Conservation (phyloP, 2,329 filamentous ascomycete genomes). For the Aureobasidium sp. region DNA sequence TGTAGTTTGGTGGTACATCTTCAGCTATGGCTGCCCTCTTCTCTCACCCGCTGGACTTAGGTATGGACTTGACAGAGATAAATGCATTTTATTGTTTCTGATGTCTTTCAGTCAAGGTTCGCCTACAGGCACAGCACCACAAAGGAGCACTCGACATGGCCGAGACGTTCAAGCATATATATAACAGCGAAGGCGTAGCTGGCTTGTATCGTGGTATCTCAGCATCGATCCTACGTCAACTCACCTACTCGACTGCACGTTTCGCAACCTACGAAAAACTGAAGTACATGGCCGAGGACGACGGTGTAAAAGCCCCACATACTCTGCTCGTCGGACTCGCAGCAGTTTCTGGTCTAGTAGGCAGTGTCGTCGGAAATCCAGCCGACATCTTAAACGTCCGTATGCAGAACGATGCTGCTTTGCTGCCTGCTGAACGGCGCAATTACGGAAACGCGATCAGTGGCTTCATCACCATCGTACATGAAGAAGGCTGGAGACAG, state of each 20-base stretch:
- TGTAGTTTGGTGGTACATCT: slow-evolving; percentile 93
- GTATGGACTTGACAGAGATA: slow-evolving; percentile 45
- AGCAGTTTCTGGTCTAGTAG: slow-evolving; percentile 74
- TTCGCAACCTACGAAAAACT: slow-evolving; percentile 96
- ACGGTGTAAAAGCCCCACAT: slow-evolving; percentile 54
- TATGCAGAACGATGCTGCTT: slow-evolving; percentile 88
- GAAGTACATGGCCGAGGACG: slow-evolving; percentile 59
- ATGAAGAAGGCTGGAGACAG: slow-evolving; percentile 63
- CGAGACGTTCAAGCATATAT: slow-evolving; percentile 76
- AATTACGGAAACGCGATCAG: slow-evolving; percentile 88
- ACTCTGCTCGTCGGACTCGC: slow-evolving; percentile 76
- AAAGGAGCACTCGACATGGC: slow-evolving; percentile 69
- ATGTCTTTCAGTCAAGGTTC: slow-evolving; percentile 51
- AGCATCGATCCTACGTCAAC: slow-evolving; percentile 84
- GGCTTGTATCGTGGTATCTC: slow-evolving; percentile 80
- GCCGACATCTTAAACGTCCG: slow-evolving; percentile 96
- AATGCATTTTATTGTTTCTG: neutral
- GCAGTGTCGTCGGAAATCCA: slow-evolving; percentile 85
- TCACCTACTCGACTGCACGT: slow-evolving; percentile 88
- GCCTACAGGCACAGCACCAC: slow-evolving; percentile 74
- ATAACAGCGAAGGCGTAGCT: slow-evolving; percentile 64
- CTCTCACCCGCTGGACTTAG: slow-evolving; percentile 87
- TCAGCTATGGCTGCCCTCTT: slow-evolving; percentile 86
- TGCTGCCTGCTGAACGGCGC: slow-evolving; percentile 64
- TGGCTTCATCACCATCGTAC: slow-evolving; percentile 78